Percentiles rank a stretch among this genome's conserved stretches.
These are phyloP conservation scores for Irpex sp. DNA, from an alignment of 1,284 basidiomycete genomes.

Conservation along the genomic window DNA sequence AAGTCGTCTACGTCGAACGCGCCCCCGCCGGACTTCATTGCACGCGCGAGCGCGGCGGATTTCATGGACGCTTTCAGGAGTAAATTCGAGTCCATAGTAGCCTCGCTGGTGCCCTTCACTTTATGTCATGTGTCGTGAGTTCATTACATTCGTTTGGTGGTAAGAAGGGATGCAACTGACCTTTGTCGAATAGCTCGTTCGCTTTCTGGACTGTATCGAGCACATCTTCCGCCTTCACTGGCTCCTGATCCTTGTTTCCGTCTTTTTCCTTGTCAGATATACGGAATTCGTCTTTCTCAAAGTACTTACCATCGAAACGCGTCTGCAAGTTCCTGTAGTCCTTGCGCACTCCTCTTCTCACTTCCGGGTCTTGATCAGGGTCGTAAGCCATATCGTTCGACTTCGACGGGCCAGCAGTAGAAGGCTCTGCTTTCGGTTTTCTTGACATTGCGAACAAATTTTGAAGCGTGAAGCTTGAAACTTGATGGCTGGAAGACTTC, in stretches of 20 bases:
- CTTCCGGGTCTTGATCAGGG: conserved; percentile 75
- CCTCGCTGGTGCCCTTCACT: conserved; percentile 80
- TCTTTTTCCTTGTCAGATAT: not conserved
- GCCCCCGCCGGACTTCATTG: conserved; percentile 80
- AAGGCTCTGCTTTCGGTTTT: conserved; percentile 2
- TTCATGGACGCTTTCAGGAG: conserved; percentile 67
- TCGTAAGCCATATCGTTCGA: conserved; percentile 46
- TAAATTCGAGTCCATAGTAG: conserved; percentile 75
- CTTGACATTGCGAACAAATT: not conserved
- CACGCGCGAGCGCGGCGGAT: conserved; percentile 75
- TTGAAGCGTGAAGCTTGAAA: not conserved
- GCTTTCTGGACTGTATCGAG: conserved; percentile 3
- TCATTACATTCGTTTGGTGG: not conserved
- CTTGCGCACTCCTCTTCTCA: conserved; percentile 68
- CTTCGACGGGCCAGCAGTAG: conserved; percentile 6
- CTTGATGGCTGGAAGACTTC: not conserved
- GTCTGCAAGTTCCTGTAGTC: conserved; percentile 66
- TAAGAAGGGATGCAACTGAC: not conserved
- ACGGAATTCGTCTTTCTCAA: not conserved
- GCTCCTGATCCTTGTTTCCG: not conserved
- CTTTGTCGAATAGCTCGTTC: conserved; percentile 2
- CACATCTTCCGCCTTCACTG: not conserved
- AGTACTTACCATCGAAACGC: conserved; percentile 52
- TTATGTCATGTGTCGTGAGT: not conserved
- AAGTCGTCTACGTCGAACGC: conserved; percentile 86